Evolutionary conservation across 2,329 filamentous ascomycete species (phyloP).

Genomic region (Colletotrichum sp.): DNA sequence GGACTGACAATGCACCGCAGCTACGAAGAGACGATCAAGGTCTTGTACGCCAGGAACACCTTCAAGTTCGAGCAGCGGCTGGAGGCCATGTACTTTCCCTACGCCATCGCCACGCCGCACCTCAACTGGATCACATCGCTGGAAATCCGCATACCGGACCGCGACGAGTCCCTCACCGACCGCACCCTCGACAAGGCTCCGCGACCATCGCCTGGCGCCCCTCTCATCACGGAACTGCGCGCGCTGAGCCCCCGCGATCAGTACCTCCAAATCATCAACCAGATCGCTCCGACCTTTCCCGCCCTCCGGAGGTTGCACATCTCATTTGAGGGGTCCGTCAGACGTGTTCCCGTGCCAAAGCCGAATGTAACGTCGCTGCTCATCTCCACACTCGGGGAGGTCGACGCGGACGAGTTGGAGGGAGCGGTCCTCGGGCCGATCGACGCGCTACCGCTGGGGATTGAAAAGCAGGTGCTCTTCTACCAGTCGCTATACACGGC

Average conservation of each 20-base stretch:
- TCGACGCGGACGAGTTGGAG: conserved; percentile 9
- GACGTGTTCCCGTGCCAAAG: conserved; percentile 12
- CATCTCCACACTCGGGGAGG: conserved; percentile 18
- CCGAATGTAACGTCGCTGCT: conserved; percentile 14
- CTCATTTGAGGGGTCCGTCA: conserved; percentile 19
- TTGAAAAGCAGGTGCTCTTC: conserved; percentile 16
- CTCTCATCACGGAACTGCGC: background rate
- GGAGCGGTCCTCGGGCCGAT: conserved; percentile 3
- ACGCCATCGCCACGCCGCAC: background rate
- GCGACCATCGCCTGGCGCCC: background rate
- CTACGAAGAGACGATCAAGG: conserved; percentile 20
- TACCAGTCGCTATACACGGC: conserved; percentile 18
- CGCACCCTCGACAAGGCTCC: conserved; percentile 9
- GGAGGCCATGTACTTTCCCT: conserved; percentile 18
- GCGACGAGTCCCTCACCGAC: conserved; percentile 16
- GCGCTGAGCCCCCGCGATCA: conserved; percentile 2
- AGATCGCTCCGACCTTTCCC: conserved; percentile 7
- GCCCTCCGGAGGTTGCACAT: conserved; percentile 18
- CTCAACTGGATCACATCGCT: conserved; percentile 19
- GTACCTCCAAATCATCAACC: conserved; percentile 9
- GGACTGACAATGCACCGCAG: conserved; percentile 2
- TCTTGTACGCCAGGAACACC: conserved; percentile 20
- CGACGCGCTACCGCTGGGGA: background rate
- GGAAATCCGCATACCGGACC: conserved; percentile 19
- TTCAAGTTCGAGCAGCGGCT: conserved; percentile 21